These are phyloP conservation scores for Metarhizium guizhouense DNA, from an alignment of 2,329 filamentous ascomycete genomes.

Conservation along the genomic window DNA sequence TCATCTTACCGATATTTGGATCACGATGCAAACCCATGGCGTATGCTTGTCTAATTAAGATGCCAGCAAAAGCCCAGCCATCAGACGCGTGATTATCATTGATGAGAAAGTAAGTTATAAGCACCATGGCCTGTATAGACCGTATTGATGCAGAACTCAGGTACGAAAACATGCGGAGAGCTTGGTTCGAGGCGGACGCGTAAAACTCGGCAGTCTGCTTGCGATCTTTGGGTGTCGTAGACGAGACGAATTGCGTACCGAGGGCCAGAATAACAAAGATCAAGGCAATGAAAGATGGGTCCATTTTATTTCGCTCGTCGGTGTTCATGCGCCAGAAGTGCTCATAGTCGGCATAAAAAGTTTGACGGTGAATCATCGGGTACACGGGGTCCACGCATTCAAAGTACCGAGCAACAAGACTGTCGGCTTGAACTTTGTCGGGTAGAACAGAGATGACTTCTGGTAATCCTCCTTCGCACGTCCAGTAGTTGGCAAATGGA, in stretches of 20 bases:
- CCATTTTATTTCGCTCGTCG: slow-evolving; percentile 49
- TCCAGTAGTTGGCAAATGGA: slow-evolving; percentile 81
- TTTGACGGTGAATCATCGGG: slow-evolving; percentile 68
- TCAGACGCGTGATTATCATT: slow-evolving; percentile 80
- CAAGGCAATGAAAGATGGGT: slow-evolving; percentile 62
- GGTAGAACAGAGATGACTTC: slow-evolving; percentile 71
- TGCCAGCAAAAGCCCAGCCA: slow-evolving; percentile 73
- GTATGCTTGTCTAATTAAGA: slow-evolving; percentile 68
- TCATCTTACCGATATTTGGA: slow-evolving; percentile 54
- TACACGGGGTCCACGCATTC: slow-evolving; percentile 72
- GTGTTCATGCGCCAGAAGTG: slow-evolving; percentile 60
- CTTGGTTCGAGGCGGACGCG: slow-evolving; percentile 70
- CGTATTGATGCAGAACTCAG: slow-evolving; percentile 64
- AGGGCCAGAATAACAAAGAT: slow-evolving; percentile 71
- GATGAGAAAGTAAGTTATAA: slow-evolving; percentile 75
- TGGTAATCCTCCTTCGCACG: slow-evolving; percentile 62
- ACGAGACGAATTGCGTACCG: slow-evolving; percentile 67
- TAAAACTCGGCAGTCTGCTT: slow-evolving; percentile 76
- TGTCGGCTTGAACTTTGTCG: slow-evolving; percentile 66
- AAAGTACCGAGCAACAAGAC: slow-evolving; percentile 55
- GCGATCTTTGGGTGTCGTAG: slow-evolving; percentile 48
- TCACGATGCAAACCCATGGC: slow-evolving; percentile 75
- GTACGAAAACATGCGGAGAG: slow-evolving; percentile 66
- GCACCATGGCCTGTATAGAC: slow-evolving; percentile 71
- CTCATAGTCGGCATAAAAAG: slow-evolving; percentile 71